Evolutionary conservation across 768 basidiomycete species (phyloP).

Genomic region (Lentinula edodes): DNA sequence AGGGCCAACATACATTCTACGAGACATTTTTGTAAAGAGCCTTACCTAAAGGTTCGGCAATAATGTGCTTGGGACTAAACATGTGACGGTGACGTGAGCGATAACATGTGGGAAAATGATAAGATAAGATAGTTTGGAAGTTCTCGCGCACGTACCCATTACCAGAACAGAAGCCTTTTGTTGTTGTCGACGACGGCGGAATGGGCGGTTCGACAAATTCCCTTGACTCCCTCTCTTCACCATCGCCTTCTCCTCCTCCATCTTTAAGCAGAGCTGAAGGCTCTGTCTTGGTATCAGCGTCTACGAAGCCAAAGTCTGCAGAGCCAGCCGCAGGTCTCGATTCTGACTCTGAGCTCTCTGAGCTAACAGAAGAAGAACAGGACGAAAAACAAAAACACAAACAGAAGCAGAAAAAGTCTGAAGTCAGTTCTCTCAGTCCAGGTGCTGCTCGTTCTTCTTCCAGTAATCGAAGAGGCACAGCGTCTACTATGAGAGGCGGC

Average conservation of each 20-base stretch:
- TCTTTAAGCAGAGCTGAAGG: slow-evolving; percentile 9
- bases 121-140: slow-evolving; percentile 26
- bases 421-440: not conserved
- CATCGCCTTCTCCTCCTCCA: slow-evolving; percentile 56
- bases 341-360: slow-evolving; percentile 74
- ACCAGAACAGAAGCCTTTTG: slow-evolving; percentile 22
- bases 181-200: slow-evolving; percentile 19
- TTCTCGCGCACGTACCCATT: slow-evolving; percentile 38
- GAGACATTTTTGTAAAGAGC: too few species aligned
- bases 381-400: slow-evolving; percentile 32
- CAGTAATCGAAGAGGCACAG: slow-evolving; percentile 3
- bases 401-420: slow-evolving; percentile 10
- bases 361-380: slow-evolving; percentile 79
- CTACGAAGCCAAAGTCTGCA: slow-evolving; percentile 10
- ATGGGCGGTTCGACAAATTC: slow-evolving; percentile 60
- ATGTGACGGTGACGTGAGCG: too few species aligned
- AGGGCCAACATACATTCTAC: too few species aligned
- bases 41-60: too few species aligned
- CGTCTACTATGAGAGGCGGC: not conserved
- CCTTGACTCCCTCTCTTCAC: slow-evolving; percentile 60
- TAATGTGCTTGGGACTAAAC: too few species aligned
- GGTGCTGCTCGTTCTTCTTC: not conserved
- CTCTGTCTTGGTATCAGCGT: slow-evolving; percentile 3
- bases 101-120: slow-evolving; percentile 19
- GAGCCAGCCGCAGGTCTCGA: slow-evolving; percentile 32